Conservation (phyloP, 2,329 filamentous ascomycete genomes). For the Calonectria hawksworthii region DNA sequence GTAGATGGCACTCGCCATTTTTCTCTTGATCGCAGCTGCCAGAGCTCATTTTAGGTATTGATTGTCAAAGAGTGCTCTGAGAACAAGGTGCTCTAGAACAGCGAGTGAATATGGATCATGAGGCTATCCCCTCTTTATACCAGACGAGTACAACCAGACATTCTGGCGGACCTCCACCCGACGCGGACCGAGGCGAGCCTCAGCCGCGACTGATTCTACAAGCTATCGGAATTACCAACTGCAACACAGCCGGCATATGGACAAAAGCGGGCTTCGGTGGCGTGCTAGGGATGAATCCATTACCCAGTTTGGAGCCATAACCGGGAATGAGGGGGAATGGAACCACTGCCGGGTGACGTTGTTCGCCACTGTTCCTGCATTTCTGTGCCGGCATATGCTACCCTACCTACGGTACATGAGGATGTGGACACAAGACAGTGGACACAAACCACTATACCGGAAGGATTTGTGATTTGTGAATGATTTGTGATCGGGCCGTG, state of each 20-base stretch:
- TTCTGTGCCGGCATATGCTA: background rate
- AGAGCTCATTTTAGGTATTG: background rate
- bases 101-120: background rate
- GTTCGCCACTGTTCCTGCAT: slow-evolving; percentile 4
- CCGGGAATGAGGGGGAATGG: background rate
- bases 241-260: background rate
- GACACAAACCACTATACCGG: background rate
- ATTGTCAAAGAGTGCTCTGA: background rate
- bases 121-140: background rate
- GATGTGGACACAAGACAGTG: background rate
- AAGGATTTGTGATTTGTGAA: background rate
- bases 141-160: background rate
- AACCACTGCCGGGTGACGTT: background rate
- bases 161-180: too few relatives aligned
- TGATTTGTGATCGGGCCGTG: background rate
- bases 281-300: background rate
- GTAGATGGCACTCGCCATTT: background rate
- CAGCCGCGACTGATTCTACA: background rate
- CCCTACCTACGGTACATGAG: background rate
- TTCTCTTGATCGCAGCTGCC: background rate
- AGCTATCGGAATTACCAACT: background rate
- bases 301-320: background rate
- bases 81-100: background rate
- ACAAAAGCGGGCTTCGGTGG: background rate
- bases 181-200: background rate